These are phyloP conservation scores for Fusarium sacchari DNA, from an alignment of 2,329 filamentous ascomycete species.

Conservation along the genomic window DNA sequence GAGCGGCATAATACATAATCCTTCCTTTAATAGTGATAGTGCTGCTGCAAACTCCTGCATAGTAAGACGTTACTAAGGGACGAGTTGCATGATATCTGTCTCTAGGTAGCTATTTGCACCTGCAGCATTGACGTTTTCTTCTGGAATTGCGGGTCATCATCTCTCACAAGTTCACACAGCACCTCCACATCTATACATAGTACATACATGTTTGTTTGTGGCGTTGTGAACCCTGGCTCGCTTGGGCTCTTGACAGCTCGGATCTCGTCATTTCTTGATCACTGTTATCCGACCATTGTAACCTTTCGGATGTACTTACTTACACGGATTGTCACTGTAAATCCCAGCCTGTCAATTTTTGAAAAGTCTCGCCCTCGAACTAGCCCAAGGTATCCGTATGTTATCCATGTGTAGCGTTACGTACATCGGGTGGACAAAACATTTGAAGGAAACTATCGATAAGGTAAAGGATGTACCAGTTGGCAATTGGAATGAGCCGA, in stretches of 20 bases:
- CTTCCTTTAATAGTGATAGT: neutral
- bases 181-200: neutral
- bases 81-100: neutral
- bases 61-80: neutral
- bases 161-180: neutral
- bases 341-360: neutral
- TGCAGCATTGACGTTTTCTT: neutral
- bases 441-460: neutral
- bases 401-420: neutral
- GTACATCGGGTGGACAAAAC: neutral
- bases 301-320: neutral
- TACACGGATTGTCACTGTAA: neutral
- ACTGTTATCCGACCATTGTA: neutral
- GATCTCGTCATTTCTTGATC: neutral
- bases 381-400: too few species aligned
- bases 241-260: neutral
- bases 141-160: neutral
- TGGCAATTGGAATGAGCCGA: too few species aligned
- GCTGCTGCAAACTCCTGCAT: neutral
- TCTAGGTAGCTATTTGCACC: neutral
- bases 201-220: neutral
- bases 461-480: too few species aligned
- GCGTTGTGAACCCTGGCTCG: neutral
- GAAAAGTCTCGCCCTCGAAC: neutral
- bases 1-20: neutral